Evolutionary conservation across 73 alveolate species (phyloP).

Genomic region (Paramecium primaurelia): DNA sequence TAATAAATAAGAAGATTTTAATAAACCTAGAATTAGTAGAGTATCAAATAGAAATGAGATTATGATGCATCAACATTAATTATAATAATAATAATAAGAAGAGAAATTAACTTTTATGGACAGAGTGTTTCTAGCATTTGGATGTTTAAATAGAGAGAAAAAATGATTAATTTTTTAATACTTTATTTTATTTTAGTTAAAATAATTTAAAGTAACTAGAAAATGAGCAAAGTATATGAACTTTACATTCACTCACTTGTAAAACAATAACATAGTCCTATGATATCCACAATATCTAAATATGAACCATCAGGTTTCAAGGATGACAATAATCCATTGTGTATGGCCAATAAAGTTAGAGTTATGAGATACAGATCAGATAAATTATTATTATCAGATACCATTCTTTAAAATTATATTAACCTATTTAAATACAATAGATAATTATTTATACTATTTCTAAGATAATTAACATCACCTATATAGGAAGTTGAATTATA

Average conservation of each 20-base stretch:
- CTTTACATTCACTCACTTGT: background rate
- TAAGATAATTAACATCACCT: background rate
- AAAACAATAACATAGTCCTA: background rate
- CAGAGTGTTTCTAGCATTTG: constrained; percentile 46
- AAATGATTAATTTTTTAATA: background rate
- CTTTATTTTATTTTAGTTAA: background rate
- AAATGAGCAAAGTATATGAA: background rate
- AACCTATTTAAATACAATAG: background rate
- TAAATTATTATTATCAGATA: background rate
- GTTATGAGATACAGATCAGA: background rate
- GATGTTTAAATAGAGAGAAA: constrained; percentile 58
- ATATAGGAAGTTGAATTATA: background rate
- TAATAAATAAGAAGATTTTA: background rate
- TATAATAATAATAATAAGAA: background rate
- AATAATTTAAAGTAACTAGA: background rate
- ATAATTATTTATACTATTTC: background rate
- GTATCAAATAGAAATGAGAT: background rate
- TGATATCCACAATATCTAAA: background rate
- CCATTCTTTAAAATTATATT: background rate
- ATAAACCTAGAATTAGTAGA: constrained; percentile 19
- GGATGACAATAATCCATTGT: background rate
- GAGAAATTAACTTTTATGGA: constrained; percentile 53
- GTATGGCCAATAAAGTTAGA: background rate
- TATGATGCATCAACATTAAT: background rate
- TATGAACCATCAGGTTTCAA: background rate